Base-by-base conservation (phyloP, 495 filamentous ascomycete genomes). In the Oleoguttula mirabilis region DNA sequence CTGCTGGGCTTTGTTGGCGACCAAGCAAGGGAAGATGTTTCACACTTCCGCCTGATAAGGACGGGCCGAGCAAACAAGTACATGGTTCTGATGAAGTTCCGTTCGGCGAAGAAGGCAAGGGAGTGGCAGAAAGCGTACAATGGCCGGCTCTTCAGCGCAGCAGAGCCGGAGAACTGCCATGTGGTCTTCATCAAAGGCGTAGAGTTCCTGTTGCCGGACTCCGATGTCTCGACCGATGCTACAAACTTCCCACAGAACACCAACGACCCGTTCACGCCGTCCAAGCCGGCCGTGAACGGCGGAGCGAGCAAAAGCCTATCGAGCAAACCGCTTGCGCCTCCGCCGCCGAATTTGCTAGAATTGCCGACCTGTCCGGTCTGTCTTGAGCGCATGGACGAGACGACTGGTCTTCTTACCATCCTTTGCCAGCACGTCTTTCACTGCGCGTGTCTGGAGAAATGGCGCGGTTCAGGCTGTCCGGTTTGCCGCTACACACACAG, bases 361-460 rank as follows among this genome's bases (percentile, higher is more conserved):
- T 69, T 98, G 1, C 90, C 90, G 3, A 98, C 92, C 2, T 98
- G 90, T 49, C 85, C 92, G 1, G 92, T 98, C 11, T 98, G 90
- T 51, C 72, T 98, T 10, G 90, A 98, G 62, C 80, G 90, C 24
- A 98, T 98, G 90, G 90, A 98, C 51, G 88, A 98, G 53, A 94
- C 88, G 4, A 87, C 85, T 0, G 90, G 90, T 3, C 66, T 98
- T 3, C 73, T 96, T 51, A 98, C 90, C 1, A 96, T 96, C 25
- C 77, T 88, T 47, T 98, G 90, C 60, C 92, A 96, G 54, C 90
- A 98, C 51, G 87, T 98, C 41, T 98, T 98, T 58, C 90, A 98
- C 64, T 98, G 90, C 60, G 85, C 82, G 4, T 98, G 90, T 64
- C 70, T 98, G 0, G 83, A 93, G 52, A 96, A 93, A 55, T 98